These are phyloP conservation scores for Diaporthe batatas DNA, from an alignment of 2,329 filamentous ascomycete species.

Conservation along the genomic window DNA sequence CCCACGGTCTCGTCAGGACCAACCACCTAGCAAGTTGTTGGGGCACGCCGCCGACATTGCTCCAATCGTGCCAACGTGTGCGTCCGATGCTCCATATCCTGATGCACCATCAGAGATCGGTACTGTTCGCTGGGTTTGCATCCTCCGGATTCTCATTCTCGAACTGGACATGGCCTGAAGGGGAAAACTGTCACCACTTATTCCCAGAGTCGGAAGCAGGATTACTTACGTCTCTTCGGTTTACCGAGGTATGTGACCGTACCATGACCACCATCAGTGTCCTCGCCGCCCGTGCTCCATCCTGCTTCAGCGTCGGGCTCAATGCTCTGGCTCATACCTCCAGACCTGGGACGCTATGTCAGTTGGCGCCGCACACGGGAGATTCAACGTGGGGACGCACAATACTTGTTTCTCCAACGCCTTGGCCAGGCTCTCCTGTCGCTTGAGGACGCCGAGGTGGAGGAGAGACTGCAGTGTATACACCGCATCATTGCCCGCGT, in stretches of 20 bases:
- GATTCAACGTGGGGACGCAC: neutral
- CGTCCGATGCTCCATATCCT: neutral
- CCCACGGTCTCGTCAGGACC: neutral
- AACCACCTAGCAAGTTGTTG: neutral
- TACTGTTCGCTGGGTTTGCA: no score
- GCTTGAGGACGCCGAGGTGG: slow-evolving; percentile 62
- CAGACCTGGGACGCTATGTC: neutral
- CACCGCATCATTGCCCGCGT: slow-evolving; percentile 87
- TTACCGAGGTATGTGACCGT: slow-evolving; percentile 14
- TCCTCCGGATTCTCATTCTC: neutral
- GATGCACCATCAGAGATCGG: neutral
- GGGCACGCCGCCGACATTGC: no score
- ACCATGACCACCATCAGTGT: slow-evolving; percentile 49
- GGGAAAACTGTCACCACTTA: neutral
- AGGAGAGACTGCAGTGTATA: slow-evolving; percentile 84
- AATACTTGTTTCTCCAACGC: slow-evolving; percentile 36
- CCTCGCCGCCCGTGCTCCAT: slow-evolving; percentile 51
- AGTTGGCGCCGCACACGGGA: neutral
- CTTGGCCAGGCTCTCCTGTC: slow-evolving; percentile 46
- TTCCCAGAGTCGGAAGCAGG: no score
- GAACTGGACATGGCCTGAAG: neutral
- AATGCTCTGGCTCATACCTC: slow-evolving; percentile 27
- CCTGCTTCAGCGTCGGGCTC: slow-evolving; percentile 47
- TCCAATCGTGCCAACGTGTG: no score
- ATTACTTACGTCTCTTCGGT: slow-evolving; percentile 35